A percentile compares a stretch with the other conserved stretches of the same genome.
These are phyloP conservation scores for Elymus sibiricus DNA, from an alignment of 176 grass and related monocot species.

Conservation along the genomic window DNA sequence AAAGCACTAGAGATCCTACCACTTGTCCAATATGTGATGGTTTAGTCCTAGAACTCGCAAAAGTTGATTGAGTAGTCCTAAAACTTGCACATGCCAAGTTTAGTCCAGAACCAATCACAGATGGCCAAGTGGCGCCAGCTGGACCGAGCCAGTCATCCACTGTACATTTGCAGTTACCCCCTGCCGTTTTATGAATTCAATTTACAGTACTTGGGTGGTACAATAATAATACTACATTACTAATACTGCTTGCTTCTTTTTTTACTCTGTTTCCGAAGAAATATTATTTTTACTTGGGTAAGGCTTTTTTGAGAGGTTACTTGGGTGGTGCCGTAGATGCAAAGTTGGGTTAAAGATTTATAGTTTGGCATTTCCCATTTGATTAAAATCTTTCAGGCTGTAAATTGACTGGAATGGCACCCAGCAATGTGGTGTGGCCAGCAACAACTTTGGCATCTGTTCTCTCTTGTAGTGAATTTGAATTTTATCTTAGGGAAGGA, in stretches of 20 bases:
- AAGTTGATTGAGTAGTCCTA: no score
- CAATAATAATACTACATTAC: background rate
- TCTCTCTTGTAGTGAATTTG: background rate
- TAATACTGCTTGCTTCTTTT: background rate
- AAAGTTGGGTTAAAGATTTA: background rate
- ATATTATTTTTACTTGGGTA: background rate
- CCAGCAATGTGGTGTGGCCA: background rate
- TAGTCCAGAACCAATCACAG: no score
- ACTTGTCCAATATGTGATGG: no score
- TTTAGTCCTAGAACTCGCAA: no score
- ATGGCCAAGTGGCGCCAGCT: no score
- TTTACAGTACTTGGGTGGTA: no score
- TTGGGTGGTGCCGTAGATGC: background rate
- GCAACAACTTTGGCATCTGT: constrained; percentile 26
- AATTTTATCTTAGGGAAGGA: background rate
- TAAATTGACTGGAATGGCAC: background rate
- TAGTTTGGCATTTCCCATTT: background rate
- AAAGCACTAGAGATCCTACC: no score
- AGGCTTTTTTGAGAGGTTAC: background rate
- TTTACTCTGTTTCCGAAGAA: background rate
- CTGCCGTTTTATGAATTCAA: no score
- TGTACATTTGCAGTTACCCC: no score
- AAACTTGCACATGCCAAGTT: no score
- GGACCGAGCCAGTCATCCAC: no score
- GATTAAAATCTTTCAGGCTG: background rate